Evolutionary conservation across 2,329 filamentous ascomycete species (phyloP).

Genomic region (Dactylellina sp.): DNA sequence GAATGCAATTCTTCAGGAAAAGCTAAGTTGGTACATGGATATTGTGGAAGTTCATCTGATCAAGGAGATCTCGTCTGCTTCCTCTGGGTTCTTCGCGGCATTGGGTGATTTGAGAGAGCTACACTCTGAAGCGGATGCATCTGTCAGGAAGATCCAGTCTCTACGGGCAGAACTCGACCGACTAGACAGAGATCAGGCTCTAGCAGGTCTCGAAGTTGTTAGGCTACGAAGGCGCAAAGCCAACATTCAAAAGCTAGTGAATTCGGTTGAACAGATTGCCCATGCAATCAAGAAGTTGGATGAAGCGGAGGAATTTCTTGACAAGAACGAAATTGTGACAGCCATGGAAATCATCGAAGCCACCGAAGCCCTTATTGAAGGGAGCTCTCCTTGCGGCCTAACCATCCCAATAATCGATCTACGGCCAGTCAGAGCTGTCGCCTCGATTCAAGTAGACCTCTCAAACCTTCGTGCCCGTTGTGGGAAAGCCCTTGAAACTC

Average conservation of each 20-base stretch:
- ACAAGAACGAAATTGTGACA: conserved; percentile 82
- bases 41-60: conserved; percentile 98
- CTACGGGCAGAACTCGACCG: conserved; percentile 81
- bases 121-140: conserved; percentile 90
- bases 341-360: conserved; percentile 81
- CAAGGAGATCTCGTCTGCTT: conserved; percentile 93
- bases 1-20: conserved; percentile 97
- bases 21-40: conserved; percentile 99
- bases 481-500: conserved; percentile 84
- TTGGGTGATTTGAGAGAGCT: conserved; percentile 89
- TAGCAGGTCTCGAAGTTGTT: conserved; percentile 85
- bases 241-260: conserved; percentile 83
- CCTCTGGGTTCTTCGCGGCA: conserved; percentile 94
- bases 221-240: conserved; percentile 83
- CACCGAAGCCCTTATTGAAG: conserved; percentile 75
- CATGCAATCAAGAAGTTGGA: conserved; percentile 80
- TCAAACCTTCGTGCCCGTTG: conserved; percentile 80
- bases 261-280: conserved; percentile 84
- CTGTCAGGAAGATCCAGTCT: conserved; percentile 84
- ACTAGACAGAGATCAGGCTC: conserved; percentile 86
- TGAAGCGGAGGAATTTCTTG: conserved; percentile 82
- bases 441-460: conserved; percentile 82
- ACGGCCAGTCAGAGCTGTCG: conserved; percentile 76
- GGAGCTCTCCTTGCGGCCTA: conserved; percentile 29
- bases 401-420: conserved; percentile 57